Base-by-base conservation (phyloP, 768 basidiomycete genomes). In the Kwoniella sp. region DNA sequence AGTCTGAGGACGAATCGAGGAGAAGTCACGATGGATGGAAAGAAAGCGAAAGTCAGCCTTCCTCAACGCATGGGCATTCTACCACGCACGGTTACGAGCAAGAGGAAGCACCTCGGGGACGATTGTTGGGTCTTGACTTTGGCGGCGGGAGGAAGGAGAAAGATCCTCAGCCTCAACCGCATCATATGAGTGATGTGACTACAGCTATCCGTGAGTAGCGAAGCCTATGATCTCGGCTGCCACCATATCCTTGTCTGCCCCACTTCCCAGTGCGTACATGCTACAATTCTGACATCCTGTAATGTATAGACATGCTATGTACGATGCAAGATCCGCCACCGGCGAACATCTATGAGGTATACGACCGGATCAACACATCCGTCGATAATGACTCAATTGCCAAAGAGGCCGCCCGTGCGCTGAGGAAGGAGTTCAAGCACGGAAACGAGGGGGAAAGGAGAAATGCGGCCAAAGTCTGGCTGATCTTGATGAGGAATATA, bases 401-500 rank as follows among this genome's bases (percentile, higher is more conserved):
- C 10, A 92, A 89, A 76, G 92, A 93, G 73, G 91, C 92, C 0
- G 86, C 88, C 6, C 86, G 87, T 57, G 90, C 92, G 1, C 82
- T 94, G 48, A 82, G 92, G 53, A 85, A 88, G 47, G 91, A 92
- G 77, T 91, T 96, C 84, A 92, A 92, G 87, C 55, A 72, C 48
- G 78, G 71, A 13, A 64, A 65, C 46, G 68, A 72, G 58, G 47
- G 65, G 17, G 73, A 64, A 27, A 55, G 69, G 26, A 49, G 68
- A 24, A 50, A 65, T 40, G 75, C 70, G 29, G 71, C 66, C n/a
- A 66, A 67, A 51, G 68, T 96, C 7, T 94, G 92, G 92, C 88
- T 91, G 1, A 88, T 94, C 69, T 89, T 94, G 88, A 84, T 94
- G 37, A 86, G 87, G 27, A 93, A 94, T 73, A 87, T 88, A 2